Evolutionary conservation across 2,329 filamentous ascomycete species (phyloP).

Genomic region (Trichoderma sp.): DNA sequence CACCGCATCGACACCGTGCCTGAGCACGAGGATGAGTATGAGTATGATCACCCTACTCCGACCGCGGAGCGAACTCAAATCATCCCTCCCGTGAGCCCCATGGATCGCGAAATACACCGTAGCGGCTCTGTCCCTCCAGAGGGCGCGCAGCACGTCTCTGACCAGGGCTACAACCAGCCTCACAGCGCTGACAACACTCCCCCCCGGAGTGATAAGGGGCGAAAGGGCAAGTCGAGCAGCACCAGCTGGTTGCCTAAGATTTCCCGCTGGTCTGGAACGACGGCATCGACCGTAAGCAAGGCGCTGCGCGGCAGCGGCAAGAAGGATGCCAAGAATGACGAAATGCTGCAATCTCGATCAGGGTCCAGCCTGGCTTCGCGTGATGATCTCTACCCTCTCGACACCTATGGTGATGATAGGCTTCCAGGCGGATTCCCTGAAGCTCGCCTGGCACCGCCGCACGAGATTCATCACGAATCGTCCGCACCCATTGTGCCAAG

Average conservation of each 20-base stretch:
- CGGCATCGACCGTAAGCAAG: slow-evolving; percentile 81
- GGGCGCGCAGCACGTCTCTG: slow-evolving; percentile 60
- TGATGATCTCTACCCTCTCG: slow-evolving; percentile 57
- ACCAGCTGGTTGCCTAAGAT: slow-evolving; percentile 90
- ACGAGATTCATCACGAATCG: slow-evolving; percentile 34
- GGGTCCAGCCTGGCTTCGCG: slow-evolving; percentile 74
- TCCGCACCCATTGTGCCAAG: slow-evolving; percentile 51
- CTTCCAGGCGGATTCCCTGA: slow-evolving; percentile 61
- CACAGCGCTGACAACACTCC: slow-evolving; percentile 81
- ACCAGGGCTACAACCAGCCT: slow-evolving; percentile 44
- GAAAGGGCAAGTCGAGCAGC: slow-evolving; percentile 85
- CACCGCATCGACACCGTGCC: slow-evolving; percentile 89
- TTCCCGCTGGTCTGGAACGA: slow-evolving; percentile 97
- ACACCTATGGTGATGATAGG: slow-evolving; percentile 64
- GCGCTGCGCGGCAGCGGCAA: slow-evolving; percentile 71
- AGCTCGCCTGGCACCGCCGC: slow-evolving; percentile 47
- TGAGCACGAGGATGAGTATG: slow-evolving; percentile 77
- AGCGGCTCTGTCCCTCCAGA: slow-evolving; percentile 59
- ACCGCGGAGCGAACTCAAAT: slow-evolving; percentile 37
- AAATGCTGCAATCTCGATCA: slow-evolving; percentile 68
- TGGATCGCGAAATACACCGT: slow-evolving; percentile 48
- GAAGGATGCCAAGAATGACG: slow-evolving; percentile 65
- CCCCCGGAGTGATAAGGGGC: slow-evolving; percentile 71
- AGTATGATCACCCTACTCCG: slow-evolving; percentile 57
- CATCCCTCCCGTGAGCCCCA: slow-evolving; percentile 63